Evolutionary conservation across 75 land plant genomes (phyloP).

Genomic region (Pinus taeda): DNA sequence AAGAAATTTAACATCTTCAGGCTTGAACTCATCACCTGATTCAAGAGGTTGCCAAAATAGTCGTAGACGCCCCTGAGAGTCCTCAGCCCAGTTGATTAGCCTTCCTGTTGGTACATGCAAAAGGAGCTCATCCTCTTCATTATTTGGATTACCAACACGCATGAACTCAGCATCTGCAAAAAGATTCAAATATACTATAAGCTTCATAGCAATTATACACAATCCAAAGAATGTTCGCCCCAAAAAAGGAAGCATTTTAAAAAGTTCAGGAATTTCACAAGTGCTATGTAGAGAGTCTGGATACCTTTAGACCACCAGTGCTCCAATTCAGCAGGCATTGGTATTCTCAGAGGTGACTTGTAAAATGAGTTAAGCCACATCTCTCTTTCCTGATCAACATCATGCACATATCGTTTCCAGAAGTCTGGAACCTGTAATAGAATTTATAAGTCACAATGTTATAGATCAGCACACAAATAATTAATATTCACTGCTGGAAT

Average conservation of each 20-base stretch:
- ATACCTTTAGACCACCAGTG: slow-evolving; percentile 82
- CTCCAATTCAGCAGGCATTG: slow-evolving; percentile 97
- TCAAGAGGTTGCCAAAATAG: slow-evolving; percentile 68
- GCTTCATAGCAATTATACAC: not conserved
- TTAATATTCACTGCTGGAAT: not conserved
- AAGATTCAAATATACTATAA: slow-evolving; percentile 5
- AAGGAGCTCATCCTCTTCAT: slow-evolving; percentile 73
- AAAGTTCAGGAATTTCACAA: not conserved
- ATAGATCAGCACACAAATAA: not conserved
- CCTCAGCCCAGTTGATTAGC: slow-evolving; percentile 73
- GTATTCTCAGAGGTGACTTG: slow-evolving; percentile 75
- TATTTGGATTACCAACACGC: slow-evolving; percentile 35
- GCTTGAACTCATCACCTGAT: slow-evolving; percentile 65
- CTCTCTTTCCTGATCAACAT: slow-evolving; percentile 87
- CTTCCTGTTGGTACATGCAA: slow-evolving; percentile 69
- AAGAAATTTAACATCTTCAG: slow-evolving; percentile 51
- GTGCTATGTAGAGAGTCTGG: not conserved
- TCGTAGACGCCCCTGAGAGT: slow-evolving; percentile 66
- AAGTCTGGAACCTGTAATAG: slow-evolving; percentile 75
- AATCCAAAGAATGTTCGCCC: not conserved
- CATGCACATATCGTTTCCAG: slow-evolving; percentile 86
- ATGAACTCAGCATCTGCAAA: slow-evolving; percentile 50
- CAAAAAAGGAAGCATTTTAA: not conserved
- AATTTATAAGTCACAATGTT: not conserved
- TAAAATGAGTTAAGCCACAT: slow-evolving; percentile 94